phyloP scores from a whole-genome alignment of 2,329 filamentous ascomycete species.

The Talaromyces atroroseus region DNA sequence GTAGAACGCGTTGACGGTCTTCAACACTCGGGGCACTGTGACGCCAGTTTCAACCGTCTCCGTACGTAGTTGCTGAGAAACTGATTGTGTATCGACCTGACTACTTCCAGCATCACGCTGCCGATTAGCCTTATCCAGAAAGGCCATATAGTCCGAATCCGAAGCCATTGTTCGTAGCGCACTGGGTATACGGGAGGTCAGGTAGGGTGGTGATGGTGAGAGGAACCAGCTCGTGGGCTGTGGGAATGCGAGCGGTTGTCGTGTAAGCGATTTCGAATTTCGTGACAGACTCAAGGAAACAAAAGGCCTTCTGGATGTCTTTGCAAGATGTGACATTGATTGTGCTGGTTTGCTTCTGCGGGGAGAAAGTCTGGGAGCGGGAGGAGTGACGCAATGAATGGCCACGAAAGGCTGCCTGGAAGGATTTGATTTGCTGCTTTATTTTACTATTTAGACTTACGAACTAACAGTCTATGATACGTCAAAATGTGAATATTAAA shows the following conservation, averaged over 20 bases:
- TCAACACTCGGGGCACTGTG: conserved; percentile 58
- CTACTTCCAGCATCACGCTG: conserved; percentile 43
- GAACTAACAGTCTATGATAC: background rate
- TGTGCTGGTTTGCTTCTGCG: background rate
- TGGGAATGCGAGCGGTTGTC: background rate
- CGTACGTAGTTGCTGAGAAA: conserved; percentile 20
- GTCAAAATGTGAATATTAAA: background rate
- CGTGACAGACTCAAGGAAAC: background rate
- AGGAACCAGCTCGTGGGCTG: background rate
- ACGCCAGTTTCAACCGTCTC: conserved; percentile 42
- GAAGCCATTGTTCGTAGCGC: conserved; percentile 42
- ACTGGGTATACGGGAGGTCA: background rate
- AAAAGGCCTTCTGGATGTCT: background rate
- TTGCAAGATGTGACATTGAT: background rate
- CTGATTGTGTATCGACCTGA: conserved; percentile 15
- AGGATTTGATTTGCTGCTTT: background rate
- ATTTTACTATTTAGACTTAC: background rate
- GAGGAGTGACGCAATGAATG: conserved; percentile 3
- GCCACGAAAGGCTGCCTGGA: background rate
- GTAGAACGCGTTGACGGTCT: conserved; percentile 60
- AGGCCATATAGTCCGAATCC: conserved; percentile 77
- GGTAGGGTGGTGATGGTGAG: background rate
- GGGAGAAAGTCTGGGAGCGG: background rate
- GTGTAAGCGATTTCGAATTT: background rate
- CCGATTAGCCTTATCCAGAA: conserved; percentile 80